These are phyloP conservation scores for Ophiostoma australiae DNA, from an alignment of 2,329 filamentous ascomycete genomes.

Conservation along the genomic window DNA sequence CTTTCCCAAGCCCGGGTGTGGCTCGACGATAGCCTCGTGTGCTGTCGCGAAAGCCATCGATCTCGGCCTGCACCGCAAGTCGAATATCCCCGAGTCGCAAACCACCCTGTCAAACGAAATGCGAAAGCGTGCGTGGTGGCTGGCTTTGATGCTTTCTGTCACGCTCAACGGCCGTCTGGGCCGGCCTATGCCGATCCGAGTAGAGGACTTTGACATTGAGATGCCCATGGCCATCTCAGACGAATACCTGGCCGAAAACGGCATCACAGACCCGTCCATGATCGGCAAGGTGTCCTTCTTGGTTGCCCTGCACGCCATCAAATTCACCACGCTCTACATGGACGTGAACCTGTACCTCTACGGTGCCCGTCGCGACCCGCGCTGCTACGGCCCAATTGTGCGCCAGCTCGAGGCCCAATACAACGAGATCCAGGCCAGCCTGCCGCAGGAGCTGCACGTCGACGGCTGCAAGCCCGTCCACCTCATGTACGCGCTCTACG, in stretches of 20 bases:
- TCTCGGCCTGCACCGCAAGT: conserved; percentile 68
- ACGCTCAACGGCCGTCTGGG: conserved; percentile 72
- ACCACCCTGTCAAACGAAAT: conserved; percentile 66
- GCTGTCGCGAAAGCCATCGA: conserved; percentile 68
- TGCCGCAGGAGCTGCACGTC: conserved; percentile 56
- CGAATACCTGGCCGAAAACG: conserved; percentile 60
- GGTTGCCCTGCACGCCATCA: conserved; percentile 61
- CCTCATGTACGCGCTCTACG: conserved; percentile 50
- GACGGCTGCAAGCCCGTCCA: conserved; percentile 42
- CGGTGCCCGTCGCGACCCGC: conserved; percentile 57
- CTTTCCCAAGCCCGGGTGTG: conserved; percentile 74
- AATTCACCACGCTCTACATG: conserved; percentile 61
- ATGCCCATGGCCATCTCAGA: conserved; percentile 68
- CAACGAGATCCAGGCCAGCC: conserved; percentile 55
- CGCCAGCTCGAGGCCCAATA: conserved; percentile 61
- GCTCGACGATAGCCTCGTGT: conserved; percentile 61
- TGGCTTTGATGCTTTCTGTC: conserved; percentile 59
- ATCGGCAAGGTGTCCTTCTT: conserved; percentile 51
- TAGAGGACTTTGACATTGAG: conserved; percentile 74
- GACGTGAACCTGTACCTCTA: conserved; percentile 76
- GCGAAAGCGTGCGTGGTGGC: conserved; percentile 75
- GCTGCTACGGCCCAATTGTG: conserved; percentile 60
- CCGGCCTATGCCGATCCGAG: conserved; percentile 66
- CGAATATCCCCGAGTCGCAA: conserved; percentile 44
- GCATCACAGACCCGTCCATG: conserved; percentile 49